phyloP scores from a whole-genome alignment of 164 flowering plant species.

The Berberis thunbergii region DNA sequence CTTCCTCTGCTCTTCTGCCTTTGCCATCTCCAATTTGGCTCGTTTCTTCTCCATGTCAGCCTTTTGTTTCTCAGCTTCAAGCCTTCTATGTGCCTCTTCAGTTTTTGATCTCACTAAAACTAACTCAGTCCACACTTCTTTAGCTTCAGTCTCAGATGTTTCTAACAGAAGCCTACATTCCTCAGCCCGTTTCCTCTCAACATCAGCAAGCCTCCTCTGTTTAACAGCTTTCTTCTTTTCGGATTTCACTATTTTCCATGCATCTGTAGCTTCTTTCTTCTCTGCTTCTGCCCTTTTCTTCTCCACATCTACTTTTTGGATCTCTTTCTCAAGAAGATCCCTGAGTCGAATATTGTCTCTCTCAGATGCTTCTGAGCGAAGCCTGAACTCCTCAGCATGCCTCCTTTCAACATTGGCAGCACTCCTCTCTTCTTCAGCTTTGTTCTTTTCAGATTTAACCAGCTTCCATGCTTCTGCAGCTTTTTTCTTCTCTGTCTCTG shows the following conservation, averaged over 20 bases:
- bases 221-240: slow-evolving; percentile 45
- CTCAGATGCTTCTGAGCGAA: slow-evolving; percentile 14
- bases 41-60: slow-evolving; percentile 27
- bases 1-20: slow-evolving; percentile 30
- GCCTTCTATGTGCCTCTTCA: slow-evolving; percentile 30
- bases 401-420: background rate
- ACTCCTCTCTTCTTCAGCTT: background rate
- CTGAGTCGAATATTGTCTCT: slow-evolving; percentile 23
- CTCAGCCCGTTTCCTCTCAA: slow-evolving; percentile 40
- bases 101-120: slow-evolving; percentile 18
- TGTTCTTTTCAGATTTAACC: background rate
- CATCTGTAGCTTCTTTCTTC: slow-evolving; percentile 39
- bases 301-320: slow-evolving; percentile 26
- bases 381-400: background rate
- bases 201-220: slow-evolving; percentile 28
- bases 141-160: slow-evolving; percentile 23
- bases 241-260: slow-evolving; percentile 25
- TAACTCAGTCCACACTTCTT: slow-evolving; percentile 27
- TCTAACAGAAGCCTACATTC: slow-evolving; percentile 36
- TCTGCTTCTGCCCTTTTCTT: slow-evolving; percentile 37
- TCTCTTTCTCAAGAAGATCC: slow-evolving; percentile 44
- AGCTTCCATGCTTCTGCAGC: background rate
- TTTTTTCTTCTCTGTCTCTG: background rate
- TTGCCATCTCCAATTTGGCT: slow-evolving; percentile 31
- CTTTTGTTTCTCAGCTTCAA: slow-evolving; percentile 39